Percentiles rank a stretch among this genome's conserved stretches.
These are phyloP conservation scores for Truncatella angustata DNA, from an alignment of 2,329 filamentous ascomycete species.

Conservation along the genomic window DNA sequence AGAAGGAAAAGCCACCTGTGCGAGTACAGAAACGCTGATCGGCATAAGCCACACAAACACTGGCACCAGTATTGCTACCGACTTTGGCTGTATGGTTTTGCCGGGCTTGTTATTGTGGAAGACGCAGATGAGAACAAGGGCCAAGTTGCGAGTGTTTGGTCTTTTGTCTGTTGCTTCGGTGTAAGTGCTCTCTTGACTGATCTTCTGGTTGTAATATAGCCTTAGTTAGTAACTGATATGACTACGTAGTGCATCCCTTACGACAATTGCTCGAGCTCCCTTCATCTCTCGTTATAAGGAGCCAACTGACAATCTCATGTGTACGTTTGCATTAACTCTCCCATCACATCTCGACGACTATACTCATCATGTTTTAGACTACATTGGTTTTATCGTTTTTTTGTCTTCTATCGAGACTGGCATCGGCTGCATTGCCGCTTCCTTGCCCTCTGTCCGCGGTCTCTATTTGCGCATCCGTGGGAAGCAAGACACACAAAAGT, in stretches of 20 bases:
- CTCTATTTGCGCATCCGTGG: constrained; percentile 9
- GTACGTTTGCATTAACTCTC: constrained; percentile 10
- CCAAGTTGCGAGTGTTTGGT: neutral
- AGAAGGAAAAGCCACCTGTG: constrained; percentile 2
- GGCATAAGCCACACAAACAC: constrained; percentile 1
- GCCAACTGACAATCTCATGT: constrained; percentile 4
- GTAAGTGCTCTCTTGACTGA: constrained; percentile 31
- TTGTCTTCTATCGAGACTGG: constrained; percentile 15
- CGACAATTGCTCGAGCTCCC: constrained; percentile 13
- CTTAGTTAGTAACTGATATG: neutral
- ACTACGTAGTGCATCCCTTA: constrained; percentile 14
- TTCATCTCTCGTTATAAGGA: constrained; percentile 12
- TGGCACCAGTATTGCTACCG: neutral
- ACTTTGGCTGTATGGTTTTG: constrained; percentile 5
- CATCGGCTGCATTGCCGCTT: constrained; percentile 16
- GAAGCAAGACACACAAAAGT: neutral
- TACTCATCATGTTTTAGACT: constrained; percentile 8
- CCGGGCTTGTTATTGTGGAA: neutral
- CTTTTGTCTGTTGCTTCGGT: neutral
- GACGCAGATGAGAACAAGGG: neutral
- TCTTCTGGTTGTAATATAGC: neutral
- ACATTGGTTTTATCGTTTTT: constrained; percentile 11
- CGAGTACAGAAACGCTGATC: neutral
- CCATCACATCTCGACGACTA: neutral
- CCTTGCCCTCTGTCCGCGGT: constrained; percentile 14